Evolutionary conservation across 2,329 filamentous ascomycete species (phyloP), one percentile per base, ranked within the genome.

Genomic region (Epichloe elymi): DNA sequence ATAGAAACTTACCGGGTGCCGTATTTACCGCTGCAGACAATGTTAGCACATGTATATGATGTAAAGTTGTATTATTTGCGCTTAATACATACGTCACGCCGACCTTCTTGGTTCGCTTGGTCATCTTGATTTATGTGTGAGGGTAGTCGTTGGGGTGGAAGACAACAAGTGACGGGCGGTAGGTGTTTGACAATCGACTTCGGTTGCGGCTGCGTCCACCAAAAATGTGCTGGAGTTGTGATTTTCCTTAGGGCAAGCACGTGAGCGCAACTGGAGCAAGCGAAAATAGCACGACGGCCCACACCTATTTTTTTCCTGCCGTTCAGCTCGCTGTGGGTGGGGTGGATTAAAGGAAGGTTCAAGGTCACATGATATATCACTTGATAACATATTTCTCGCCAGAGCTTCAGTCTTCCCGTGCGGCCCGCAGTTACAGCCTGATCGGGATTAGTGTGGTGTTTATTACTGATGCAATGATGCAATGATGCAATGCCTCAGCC

Each of bases 51-150:
- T 54, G 43, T 42, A 8, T 2, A 46, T 11, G 20, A 46, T 40
- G 47, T 53, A 46, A 51, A 48, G 51, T 43, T 6, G 30, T 46
- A 17, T 54, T 49, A 33, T 19, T 23, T n/a, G 11, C 10, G 17
- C 4, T 26, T 2, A 36, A 59, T 64, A 71, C 69, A 56, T 67
- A 71, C 69, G 91, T 96, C 74, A 96, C 90, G 74, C 88, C 88
- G 83, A 95, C 89, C 86, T 95, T 94, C 86, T 72, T 94, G 63
- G 88, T 94, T 79, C 88, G 84, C 83, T 93, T 91, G 73, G 87
- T 88, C 86, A 93, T 93, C 75, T 83, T 88, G 79, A 72, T 74
- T 69, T 70, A 57, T 61, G 55, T 67, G 64, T 66, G 64, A 61
- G 59, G 59, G 55, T 62, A 60, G 61, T 63, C 61, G 60, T 61